phyloP scores from a whole-genome alignment of 2,329 filamentous ascomycete species.

The Alternaria ventricosa region DNA sequence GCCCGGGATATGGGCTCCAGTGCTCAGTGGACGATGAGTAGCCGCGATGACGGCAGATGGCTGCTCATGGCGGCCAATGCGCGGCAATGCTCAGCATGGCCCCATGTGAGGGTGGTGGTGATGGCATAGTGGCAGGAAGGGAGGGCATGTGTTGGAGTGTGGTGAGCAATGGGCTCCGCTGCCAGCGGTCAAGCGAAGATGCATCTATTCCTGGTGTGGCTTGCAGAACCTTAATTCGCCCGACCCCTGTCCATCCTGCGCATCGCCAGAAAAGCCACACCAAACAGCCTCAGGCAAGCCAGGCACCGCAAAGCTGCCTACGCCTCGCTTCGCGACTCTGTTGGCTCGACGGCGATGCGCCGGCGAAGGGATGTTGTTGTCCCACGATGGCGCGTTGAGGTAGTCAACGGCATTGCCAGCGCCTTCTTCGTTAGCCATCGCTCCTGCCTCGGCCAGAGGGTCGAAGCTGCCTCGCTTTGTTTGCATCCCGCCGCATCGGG shows the following conservation, averaged over 20 bases:
- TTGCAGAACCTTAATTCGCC: conserved; percentile 46
- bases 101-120: conserved; percentile 22
- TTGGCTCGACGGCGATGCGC: conserved; percentile 15
- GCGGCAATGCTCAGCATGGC: conserved; percentile 32
- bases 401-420: conserved; percentile 7
- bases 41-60: conserved; percentile 29
- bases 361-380: conserved; percentile 26
- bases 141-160: conserved; percentile 36
- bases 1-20: conserved; percentile 20
- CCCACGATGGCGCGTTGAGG: conserved; percentile 28
- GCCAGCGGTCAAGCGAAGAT: conserved; percentile 30
- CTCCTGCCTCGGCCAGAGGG: conserved; percentile 21
- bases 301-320: conserved; percentile 28
- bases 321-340: conserved; percentile 1
- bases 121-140: conserved; percentile 31
- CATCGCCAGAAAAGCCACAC: conserved; percentile 39
- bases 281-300: conserved; percentile 25
- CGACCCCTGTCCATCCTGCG: conserved; percentile 37
- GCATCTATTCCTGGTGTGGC: conserved; percentile 50
- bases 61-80: conserved; percentile 35
- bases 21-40: conserved; percentile 23
- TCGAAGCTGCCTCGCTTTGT: conserved; percentile 22
- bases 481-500: conserved; percentile 22
- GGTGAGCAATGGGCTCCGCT: conserved; percentile 37
- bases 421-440: conserved; percentile 21